These are phyloP conservation scores for Ascodesmis nigricans DNA, from an alignment of 495 filamentous ascomycete genomes.

Conservation along the genomic window DNA sequence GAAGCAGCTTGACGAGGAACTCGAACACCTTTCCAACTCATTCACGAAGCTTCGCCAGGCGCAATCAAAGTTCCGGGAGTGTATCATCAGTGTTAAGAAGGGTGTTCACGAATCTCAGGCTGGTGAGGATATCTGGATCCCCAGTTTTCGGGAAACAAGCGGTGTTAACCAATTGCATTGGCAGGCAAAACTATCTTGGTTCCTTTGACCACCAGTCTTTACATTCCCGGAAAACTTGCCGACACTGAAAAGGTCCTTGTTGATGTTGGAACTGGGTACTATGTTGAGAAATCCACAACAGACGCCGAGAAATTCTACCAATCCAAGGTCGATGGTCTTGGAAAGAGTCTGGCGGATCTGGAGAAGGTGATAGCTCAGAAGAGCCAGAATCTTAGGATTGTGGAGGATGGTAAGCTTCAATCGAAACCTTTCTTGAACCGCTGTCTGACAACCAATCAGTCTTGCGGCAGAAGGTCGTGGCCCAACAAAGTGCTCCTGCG, in stretches of 20 bases:
- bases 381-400: slow-evolving; percentile 56
- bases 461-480: slow-evolving; percentile 36
- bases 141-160: too few species aligned
- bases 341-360: slow-evolving; percentile 55
- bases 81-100: slow-evolving; percentile 47
- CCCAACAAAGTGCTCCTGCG: too few species aligned
- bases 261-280: slow-evolving; percentile 91
- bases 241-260: slow-evolving; percentile 66
- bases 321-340: slow-evolving; percentile 59
- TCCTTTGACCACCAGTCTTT: slow-evolving; percentile 77
- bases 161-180: too few species aligned
- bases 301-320: slow-evolving; percentile 72
- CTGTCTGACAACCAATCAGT: slow-evolving; percentile 23
- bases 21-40: slow-evolving; percentile 76
- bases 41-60: slow-evolving; percentile 74
- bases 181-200: slow-evolving; percentile 53
- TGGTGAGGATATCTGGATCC: slow-evolving; percentile 1
- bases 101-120: slow-evolving; percentile 25
- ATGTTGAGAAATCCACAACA: slow-evolving; percentile 70
- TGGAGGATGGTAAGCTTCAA: slow-evolving; percentile 55
- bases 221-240: slow-evolving; percentile 65
- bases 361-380: slow-evolving; percentile 74
- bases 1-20: slow-evolving; percentile 83
- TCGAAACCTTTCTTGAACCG: neutral
- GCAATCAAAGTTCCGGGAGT: slow-evolving; percentile 79